Base-by-base conservation (phyloP, 345 rosid genomes). In the Sonneratia caseolaris region DNA sequence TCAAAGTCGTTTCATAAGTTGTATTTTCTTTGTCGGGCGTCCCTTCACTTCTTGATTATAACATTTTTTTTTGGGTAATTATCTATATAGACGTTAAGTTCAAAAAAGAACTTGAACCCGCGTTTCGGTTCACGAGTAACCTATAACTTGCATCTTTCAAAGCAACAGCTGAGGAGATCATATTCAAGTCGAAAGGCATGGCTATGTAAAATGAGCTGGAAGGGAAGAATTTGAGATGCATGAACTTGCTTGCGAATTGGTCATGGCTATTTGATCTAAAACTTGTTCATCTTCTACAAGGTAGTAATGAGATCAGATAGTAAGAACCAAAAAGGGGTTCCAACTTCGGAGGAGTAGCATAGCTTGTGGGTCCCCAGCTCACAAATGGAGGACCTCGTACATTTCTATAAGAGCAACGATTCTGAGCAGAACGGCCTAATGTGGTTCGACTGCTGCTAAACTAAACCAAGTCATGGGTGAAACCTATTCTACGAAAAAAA, bases 391-490 rank as follows among this genome's bases (percentile, higher is more conserved):
- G 32, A 56, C 62, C 62, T 56, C 62, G 55, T 49, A 56, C 24
- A 56, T 56, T 5, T 56, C 27, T 55, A 21, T 55, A 21, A 55
- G 8, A 27, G 24, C 27, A 3, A 22, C 22, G 22, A 24, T 3
- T 61, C 65, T 35, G 10, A 5, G 36, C 15, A 61, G 37, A 61
- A 27, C 37, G 24, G 35, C 22, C 36, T 9, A n/a, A 7, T 1
- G 22, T 22, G 7, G 8, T 61, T 61, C 65, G 36, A 24, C 65
- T 1, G 5, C 65, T 35, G 22, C 64, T 59, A 59, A 27, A 3
- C 66, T 62, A 62, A 62, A 27, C 66, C 24, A 35, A 62, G 66
- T 62, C 66, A 27, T 14, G 66, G 27, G 66, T 62, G 18, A 27
- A 62, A 13, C 38, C 66, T 62, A 62, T 38, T 24, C 13, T 62